Evolutionary conservation across 2,329 filamentous ascomycete species (phyloP).

Genomic region (Hypoxylon sp.): DNA sequence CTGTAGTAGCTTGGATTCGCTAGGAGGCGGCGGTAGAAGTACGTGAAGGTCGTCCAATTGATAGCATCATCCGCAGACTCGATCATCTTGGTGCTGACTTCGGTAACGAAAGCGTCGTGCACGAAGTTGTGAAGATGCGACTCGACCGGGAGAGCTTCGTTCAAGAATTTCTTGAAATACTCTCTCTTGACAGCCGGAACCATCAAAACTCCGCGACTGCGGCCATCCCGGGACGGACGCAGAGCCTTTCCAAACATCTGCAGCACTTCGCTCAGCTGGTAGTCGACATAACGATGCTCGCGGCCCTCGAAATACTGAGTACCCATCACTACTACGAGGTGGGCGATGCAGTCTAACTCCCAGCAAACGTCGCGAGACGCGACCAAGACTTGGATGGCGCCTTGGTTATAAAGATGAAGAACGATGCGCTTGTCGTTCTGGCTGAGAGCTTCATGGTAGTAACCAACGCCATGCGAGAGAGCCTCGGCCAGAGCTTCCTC

Average conservation of each 20-base stretch:
- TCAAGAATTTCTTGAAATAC: conserved; percentile 98
- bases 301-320: conserved; percentile 97
- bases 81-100: conserved; percentile 96
- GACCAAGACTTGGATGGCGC: conserved; percentile 85
- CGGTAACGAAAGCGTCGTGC: conserved; percentile 95
- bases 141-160: conserved; percentile 94
- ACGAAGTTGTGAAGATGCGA: conserved; percentile 91
- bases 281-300: conserved; percentile 97
- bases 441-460: conserved; percentile 94
- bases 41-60: conserved; percentile 98
- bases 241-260: conserved; percentile 98
- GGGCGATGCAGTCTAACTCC: conserved; percentile 88
- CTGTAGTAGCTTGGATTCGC: conserved; percentile 98
- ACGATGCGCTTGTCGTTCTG: conserved; percentile 92
- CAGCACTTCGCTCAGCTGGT: conserved; percentile 89
- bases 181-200: conserved; percentile 92
- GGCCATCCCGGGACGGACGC: conserved; percentile 77
- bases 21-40: conserved; percentile 93
- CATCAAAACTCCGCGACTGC: conserved; percentile 94
- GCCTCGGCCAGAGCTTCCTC: conserved; percentile 89
- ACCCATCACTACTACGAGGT: conserved; percentile 95
- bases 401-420: conserved; percentile 87
- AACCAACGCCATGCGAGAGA: conserved; percentile 91
- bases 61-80: conserved; percentile 95
- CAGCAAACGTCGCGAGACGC: conserved; percentile 89